Conservation (phyloP, 495 filamentous ascomycete species). For the Glarea lozoyensis region DNA sequence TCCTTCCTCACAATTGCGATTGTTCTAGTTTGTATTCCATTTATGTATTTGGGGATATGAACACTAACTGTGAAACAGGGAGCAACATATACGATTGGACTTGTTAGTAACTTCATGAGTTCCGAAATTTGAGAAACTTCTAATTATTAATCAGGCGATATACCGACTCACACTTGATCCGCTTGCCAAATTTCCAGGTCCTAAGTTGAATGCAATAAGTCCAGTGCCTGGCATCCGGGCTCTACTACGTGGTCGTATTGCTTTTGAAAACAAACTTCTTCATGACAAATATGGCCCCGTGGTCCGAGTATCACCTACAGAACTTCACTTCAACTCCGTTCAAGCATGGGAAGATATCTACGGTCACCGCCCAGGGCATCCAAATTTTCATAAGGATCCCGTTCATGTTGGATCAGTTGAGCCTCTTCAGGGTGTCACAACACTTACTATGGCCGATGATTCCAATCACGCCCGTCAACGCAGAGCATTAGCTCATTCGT, state of each 20-base stretch:
- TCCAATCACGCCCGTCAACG: conserved; percentile 34
- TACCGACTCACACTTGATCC: conserved; percentile 8
- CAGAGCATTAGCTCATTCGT: conserved; percentile 43
- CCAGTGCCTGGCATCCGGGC: neutral
- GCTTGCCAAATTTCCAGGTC: conserved; percentile 2
- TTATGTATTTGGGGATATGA: neutral
- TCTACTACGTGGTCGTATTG: neutral
- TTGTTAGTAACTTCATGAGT: neutral
- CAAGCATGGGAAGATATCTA: conserved; percentile 24
- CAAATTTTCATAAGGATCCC: conserved; percentile 29
- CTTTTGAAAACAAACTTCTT: neutral
- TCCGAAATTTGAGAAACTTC: neutral
- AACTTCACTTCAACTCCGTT: conserved; percentile 44
- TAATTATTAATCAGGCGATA: neutral
- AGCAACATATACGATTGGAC: neutral
- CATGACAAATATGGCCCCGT: conserved; percentile 45
- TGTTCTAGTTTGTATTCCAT: conserved; percentile 3
- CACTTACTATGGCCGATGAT: conserved; percentile 27
- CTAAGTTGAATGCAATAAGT: conserved; percentile 1
- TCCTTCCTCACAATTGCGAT: conserved; percentile 2
- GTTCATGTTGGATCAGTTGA: conserved; percentile 21
- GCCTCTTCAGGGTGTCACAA: neutral
- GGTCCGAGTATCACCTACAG: conserved; percentile 46
- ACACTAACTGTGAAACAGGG: conserved; percentile 2
- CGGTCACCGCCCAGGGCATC: conserved; percentile 9